These are phyloP conservation scores for Hemileia vastatrix DNA, from an alignment of 1,284 basidiomycete genomes.

Conservation along the genomic window DNA sequence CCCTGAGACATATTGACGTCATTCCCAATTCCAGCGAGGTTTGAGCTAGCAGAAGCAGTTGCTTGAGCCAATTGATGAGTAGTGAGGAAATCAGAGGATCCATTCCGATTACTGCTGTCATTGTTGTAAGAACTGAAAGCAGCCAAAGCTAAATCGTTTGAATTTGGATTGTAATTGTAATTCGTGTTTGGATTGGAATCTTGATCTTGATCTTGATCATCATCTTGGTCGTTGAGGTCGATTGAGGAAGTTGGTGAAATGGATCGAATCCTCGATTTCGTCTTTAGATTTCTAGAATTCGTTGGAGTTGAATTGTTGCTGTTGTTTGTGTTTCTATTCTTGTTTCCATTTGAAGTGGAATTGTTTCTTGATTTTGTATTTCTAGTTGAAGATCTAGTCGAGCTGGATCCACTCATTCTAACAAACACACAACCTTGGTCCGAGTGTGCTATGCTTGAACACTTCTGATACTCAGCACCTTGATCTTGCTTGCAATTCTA, in stretches of 20 bases:
- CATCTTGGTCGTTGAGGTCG: not conserved
- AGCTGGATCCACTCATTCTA: too few relatives aligned
- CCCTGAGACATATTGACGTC: constrained; percentile 21
- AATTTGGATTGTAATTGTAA: not conserved
- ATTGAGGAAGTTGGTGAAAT: constrained; percentile 8
- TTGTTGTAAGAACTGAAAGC: not conserved
- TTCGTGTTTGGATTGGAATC: not conserved
- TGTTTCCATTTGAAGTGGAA: not conserved
- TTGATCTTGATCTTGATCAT: not conserved
- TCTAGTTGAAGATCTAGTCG: too few relatives aligned
- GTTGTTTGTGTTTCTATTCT: constrained; percentile 1
- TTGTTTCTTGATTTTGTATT: constrained; percentile 2
- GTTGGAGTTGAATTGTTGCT: not conserved
- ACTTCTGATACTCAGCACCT: too few relatives aligned
- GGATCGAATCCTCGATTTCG: constrained; percentile 1
- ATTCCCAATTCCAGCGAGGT: not conserved
- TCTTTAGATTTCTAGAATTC: not conserved
- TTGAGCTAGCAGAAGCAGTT: constrained; percentile 6
- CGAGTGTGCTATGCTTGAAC: too few relatives aligned
- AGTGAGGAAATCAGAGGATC: not conserved
- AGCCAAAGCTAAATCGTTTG: not conserved
- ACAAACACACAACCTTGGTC: too few relatives aligned
- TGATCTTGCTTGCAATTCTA: too few relatives aligned
- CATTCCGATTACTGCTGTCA: not conserved
- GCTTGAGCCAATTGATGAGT: constrained; percentile 11